Evolutionary conservation across 495 filamentous ascomycete species (phyloP).

Genomic region (Tuber magnatum): DNA sequence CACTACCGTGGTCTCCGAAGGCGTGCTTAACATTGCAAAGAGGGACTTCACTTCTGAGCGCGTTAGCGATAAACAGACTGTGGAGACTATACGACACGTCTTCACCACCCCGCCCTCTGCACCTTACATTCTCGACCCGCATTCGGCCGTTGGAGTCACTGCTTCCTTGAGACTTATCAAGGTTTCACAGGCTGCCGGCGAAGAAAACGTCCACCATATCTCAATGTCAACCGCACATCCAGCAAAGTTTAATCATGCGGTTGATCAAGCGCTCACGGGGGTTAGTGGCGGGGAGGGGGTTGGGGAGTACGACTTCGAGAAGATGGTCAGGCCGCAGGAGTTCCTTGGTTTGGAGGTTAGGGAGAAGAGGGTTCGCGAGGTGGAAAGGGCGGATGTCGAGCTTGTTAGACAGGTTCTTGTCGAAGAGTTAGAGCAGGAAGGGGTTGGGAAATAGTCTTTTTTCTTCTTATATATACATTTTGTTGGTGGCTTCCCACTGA

Average conservation of each 20-base stretch:
- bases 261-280: conserved; percentile 63
- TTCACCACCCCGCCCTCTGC: conserved; percentile 49
- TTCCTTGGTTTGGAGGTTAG: conserved; percentile 64
- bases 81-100: conserved; percentile 60
- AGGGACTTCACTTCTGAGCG: conserved; percentile 72
- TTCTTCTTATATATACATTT: neutral
- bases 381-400: conserved; percentile 51
- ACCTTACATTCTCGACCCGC: conserved; percentile 81
- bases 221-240: conserved; percentile 87
- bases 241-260: conserved; percentile 79
- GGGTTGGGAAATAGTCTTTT: neutral
- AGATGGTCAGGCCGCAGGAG: conserved; percentile 66
- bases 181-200: conserved; percentile 39
- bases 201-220: conserved; percentile 55
- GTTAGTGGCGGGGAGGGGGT: conserved; percentile 43
- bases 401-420: conserved; percentile 52
- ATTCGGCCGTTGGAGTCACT: conserved; percentile 76
- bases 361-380: conserved; percentile 54
- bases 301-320: conserved; percentile 57
- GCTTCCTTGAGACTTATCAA: conserved; percentile 61
- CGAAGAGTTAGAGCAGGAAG: conserved; percentile 48
- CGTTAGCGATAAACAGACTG: conserved; percentile 69
- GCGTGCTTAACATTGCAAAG: conserved; percentile 59
- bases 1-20: conserved; percentile 66
- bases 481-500: neutral